Evolutionary conservation across 768 basidiomycete species (phyloP), one percentile per base, ranked within the genome.

Genomic region (Mycena galopus): DNA sequence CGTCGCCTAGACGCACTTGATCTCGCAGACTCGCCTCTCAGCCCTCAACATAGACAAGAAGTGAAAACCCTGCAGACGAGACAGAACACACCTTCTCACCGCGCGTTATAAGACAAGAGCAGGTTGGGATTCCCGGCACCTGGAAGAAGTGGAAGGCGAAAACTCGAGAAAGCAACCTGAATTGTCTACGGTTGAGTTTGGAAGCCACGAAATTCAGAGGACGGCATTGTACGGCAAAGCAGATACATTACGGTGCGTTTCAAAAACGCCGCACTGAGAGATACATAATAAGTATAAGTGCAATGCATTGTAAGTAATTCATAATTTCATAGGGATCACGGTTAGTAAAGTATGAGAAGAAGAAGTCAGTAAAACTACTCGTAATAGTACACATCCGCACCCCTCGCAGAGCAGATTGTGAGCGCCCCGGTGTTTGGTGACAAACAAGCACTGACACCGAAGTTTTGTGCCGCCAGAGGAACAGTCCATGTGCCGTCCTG

Each of bases 371-470:
- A 50, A 50, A 11, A 33, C 67, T 67, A 69, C 59, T 62, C 50
- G n/a, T 62, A 69, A 37, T 69, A 69, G 25, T 55, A 62, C 25
- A 69, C 50, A 55, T 69, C 51, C 29, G 50, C 67, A 53, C 59
- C 67, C 39, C n/a, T 17, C 37, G 27, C 67, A 51, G 67, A 61
- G 67, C 67, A 69, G 29, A 69, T 19, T 27, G 59, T 55, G 59
- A 69, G 59, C n/a, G 67, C 67, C 25, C 59, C 59, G 50, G 67
- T 62, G 8, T 55, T 25, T 11, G 33, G 59, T 19, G 67, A 69
- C 59, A 69, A 14, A 44, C 12, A 61, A 39, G 19, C 67, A 17
- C 67, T n/a, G n/a, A n/a, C 4, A 25, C 37, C 37, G 35, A 37
- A 32, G 23, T 53, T 42, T 23, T 30, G 35, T 27, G 29, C 50